Evolutionary conservation across 2,329 filamentous ascomycete species (phyloP).

Genomic region (Penicillium italicum): DNA sequence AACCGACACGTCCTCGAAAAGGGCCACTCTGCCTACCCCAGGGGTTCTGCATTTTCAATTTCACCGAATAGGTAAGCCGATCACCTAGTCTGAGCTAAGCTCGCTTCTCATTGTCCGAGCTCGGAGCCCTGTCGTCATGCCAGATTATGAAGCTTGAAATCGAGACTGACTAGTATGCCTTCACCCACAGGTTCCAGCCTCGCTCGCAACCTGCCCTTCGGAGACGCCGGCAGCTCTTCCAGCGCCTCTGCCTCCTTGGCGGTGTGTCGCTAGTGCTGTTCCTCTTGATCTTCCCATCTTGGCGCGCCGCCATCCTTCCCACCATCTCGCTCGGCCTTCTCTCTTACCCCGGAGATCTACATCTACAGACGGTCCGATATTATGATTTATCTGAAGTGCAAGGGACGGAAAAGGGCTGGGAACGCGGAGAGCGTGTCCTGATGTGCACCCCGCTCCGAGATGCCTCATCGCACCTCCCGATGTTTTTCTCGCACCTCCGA

Average conservation of each 20-base stretch:
- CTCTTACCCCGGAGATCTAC: slow-evolving; percentile 63
- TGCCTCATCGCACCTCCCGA: slow-evolving; percentile 82
- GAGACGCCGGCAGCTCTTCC: slow-evolving; percentile 68
- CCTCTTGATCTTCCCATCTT: slow-evolving; percentile 72
- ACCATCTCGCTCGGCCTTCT: slow-evolving; percentile 67
- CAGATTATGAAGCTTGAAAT: slow-evolving; percentile 2
- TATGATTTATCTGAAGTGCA: slow-evolving; percentile 92
- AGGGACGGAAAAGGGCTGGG: slow-evolving; percentile 90
- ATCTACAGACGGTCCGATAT: slow-evolving; percentile 93
- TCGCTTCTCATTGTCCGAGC: background rate
- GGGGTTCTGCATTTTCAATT: slow-evolving; percentile 74
- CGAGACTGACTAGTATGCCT: slow-evolving; percentile 6
- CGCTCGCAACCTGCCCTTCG: slow-evolving; percentile 70
- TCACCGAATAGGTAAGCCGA: slow-evolving; percentile 73
- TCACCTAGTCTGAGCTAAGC: background rate
- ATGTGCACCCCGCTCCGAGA: slow-evolving; percentile 93
- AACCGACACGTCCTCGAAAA: slow-evolving; percentile 84
- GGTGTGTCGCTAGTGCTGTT: slow-evolving; percentile 58
- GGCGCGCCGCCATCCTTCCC: slow-evolving; percentile 60
- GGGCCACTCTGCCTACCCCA: slow-evolving; percentile 67
- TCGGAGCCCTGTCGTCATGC: background rate
- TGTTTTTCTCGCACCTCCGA: slow-evolving; percentile 97
- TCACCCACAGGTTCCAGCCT: slow-evolving; percentile 68
- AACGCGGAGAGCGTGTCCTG: slow-evolving; percentile 89
- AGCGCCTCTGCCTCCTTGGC: slow-evolving; percentile 60